phyloP scores from a whole-genome alignment of 2,329 filamentous ascomycete species.

The Fusarium hainanense region DNA sequence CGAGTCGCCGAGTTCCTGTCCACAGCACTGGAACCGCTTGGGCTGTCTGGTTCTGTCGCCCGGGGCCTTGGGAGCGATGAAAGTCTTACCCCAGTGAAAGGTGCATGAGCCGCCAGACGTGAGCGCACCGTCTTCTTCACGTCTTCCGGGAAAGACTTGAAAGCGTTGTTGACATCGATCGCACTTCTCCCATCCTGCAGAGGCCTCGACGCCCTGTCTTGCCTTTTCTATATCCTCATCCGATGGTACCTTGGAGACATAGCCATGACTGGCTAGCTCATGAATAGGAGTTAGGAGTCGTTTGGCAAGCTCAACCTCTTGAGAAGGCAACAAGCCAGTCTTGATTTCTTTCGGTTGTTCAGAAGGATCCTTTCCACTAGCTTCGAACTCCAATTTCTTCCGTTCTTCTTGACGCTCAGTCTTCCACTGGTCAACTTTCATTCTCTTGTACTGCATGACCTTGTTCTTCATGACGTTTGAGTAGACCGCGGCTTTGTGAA shows the following conservation, averaged over 20 bases:
- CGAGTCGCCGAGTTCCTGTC: slow-evolving; percentile 76
- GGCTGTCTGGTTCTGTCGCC: slow-evolving; percentile 68
- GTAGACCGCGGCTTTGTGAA: slow-evolving; percentile 77
- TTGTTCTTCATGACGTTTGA: slow-evolving; percentile 85
- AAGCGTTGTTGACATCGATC: slow-evolving; percentile 89
- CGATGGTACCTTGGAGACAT: slow-evolving; percentile 76
- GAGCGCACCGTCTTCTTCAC: slow-evolving; percentile 79
- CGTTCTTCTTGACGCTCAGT: slow-evolving; percentile 62
- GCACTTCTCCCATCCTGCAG: slow-evolving; percentile 85
- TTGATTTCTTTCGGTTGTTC: slow-evolving; percentile 65
- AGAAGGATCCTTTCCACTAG: slow-evolving; percentile 47
- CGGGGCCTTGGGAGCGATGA: slow-evolving; percentile 66
- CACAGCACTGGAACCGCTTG: slow-evolving; percentile 81
- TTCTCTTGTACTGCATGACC: slow-evolving; percentile 79
- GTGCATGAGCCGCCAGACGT: slow-evolving; percentile 81
- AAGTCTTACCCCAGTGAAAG: slow-evolving; percentile 81
- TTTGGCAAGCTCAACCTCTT: slow-evolving; percentile 75
- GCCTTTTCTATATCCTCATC: slow-evolving; percentile 74
- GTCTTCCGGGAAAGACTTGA: slow-evolving; percentile 88
- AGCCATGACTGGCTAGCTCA: slow-evolving; percentile 75
- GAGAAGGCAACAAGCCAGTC: slow-evolving; percentile 73
- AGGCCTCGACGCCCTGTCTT: slow-evolving; percentile 70
- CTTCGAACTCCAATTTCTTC: slow-evolving; percentile 51
- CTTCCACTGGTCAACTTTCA: slow-evolving; percentile 78
- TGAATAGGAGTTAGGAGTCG: slow-evolving; percentile 72